Base-by-base conservation (phyloP, 441 rosid species). In the Croton laevigatus region DNA sequence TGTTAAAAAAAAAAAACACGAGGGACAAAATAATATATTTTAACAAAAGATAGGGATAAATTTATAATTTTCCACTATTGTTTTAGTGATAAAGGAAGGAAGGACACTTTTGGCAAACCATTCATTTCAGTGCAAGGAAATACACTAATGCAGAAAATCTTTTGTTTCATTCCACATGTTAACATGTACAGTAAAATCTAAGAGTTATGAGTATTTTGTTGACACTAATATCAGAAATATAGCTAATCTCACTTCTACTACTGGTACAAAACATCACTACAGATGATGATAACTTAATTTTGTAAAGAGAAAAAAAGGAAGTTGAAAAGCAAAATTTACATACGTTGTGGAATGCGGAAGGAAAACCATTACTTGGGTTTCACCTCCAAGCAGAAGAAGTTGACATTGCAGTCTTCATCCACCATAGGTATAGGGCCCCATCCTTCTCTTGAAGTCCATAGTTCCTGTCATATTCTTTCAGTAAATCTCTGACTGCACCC, bases 311-410 rank as follows among this genome's bases (percentile, higher is more conserved):
- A 54, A 12, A 49, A 59, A 69, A 59, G 52, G 45, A 45, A 9
- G 12, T 12, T 6, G 6, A 16, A 60, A 48, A 59, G 27, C 36
- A 58, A 55, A 75, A 75, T 82, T 61, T 84, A 75, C 86, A 78
- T 54, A 38, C 46, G 68, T 65, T 61, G 59, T 45, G 42, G 22
- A 59, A 53, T 52, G 59, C 40, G 37, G 22, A 59, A 53, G 52
- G 58, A 64, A 22, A 23, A 22, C 22, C n/a, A 38, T 0, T 20
- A 61, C 17, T 6, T 3, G 40, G 10, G 3, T 69, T 70, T 88
- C 86, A 87, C 78, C 84, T 75, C 94, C 94, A 89, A 8, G 91
- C 94, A 1, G 88, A 85, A 67, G 83, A 76, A n/a, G 90, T 84
- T 8, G 81, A 74, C 94, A 89, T 81, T 12, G 75, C 76, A 61